A percentile compares a stretch with the other conserved stretches of the same genome.
Conservation (phyloP, 139 green algal genomes). For the Coelastrella sp. region DNA sequence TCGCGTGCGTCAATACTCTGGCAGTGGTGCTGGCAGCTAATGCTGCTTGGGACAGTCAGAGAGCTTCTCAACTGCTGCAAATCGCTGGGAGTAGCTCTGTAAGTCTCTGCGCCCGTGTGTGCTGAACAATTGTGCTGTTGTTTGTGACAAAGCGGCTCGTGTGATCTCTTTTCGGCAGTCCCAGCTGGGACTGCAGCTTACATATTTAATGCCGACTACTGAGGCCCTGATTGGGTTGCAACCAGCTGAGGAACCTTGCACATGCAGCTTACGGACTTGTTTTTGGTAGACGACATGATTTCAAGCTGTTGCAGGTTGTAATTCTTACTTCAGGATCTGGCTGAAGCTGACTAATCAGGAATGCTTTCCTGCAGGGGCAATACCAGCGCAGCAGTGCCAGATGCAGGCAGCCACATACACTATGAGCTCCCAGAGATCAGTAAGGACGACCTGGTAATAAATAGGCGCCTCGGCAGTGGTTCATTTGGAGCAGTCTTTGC, state of each 20-base stretch:
- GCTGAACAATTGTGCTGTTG: not conserved
- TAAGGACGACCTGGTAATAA: not conserved
- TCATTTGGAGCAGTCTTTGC: not conserved
- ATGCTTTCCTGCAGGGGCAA: not conserved
- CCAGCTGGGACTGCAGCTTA: too few relatives aligned
- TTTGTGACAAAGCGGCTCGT: too few relatives aligned
- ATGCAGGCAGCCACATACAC: not conserved
- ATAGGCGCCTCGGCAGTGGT: not conserved
- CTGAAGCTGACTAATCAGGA: not conserved
- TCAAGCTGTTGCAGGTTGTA: too few relatives aligned
- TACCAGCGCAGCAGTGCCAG: not conserved
- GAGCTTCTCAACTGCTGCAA: not conserved
- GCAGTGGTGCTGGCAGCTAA: not conserved
- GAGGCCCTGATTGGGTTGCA: too few relatives aligned
- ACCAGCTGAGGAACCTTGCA: too few relatives aligned
- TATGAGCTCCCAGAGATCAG: not conserved
- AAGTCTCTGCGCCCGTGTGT: not conserved
- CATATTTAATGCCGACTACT: too few relatives aligned
- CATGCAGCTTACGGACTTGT: too few relatives aligned
- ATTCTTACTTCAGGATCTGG: not conserved
- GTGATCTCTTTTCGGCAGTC: too few relatives aligned
- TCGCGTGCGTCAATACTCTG: not conserved
- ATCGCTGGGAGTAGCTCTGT: not conserved
- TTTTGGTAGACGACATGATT: too few relatives aligned
- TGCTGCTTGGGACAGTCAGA: not conserved